Conservation (phyloP, 805 yeast species). For the Kodamaea jinghongensis region DNA sequence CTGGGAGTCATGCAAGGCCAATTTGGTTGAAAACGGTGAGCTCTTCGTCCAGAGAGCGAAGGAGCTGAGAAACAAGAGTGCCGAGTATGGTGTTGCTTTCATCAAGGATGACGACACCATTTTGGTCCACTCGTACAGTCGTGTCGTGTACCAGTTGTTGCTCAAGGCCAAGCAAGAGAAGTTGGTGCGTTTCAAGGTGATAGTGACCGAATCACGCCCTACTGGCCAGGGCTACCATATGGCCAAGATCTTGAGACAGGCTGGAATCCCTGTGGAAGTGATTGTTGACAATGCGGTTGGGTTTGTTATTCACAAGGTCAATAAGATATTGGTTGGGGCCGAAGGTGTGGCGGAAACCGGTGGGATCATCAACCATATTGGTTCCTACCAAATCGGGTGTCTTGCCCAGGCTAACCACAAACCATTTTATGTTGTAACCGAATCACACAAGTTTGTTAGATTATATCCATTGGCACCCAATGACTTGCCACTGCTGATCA, state of each 20-base stretch:
- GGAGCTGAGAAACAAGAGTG: constrained; percentile 82
- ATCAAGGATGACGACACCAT: constrained; percentile 91
- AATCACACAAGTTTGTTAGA: constrained; percentile 93
- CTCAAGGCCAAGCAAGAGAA: constrained; percentile 70
- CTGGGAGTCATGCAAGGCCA: constrained; percentile 90
- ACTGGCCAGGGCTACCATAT: constrained; percentile 69
- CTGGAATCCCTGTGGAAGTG: constrained; percentile 81
- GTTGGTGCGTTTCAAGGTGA: constrained; percentile 79
- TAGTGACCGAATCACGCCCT: constrained; percentile 92
- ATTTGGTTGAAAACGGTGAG: constrained; percentile 90
- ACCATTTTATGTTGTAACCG: constrained; percentile 93
- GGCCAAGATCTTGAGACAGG: constrained; percentile 62
- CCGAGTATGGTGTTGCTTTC: constrained; percentile 82
- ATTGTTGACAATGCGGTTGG: constrained; percentile 95
- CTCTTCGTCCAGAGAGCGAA: constrained; percentile 89
- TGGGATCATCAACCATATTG: constrained; percentile 93
- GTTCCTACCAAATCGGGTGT: constrained; percentile 92
- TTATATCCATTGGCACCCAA: constrained; percentile 92
- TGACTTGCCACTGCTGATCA: constrained; percentile 65
- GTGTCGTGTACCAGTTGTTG: constrained; percentile 81
- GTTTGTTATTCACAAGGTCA: constrained; percentile 83
- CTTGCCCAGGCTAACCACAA: constrained; percentile 86
- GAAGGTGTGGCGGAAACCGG: constrained; percentile 99
- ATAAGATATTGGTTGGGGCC: constrained; percentile 94
- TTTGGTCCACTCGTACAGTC: constrained; percentile 85